These are phyloP conservation scores for Dryas alaskensis DNA, from an alignment of 306 rosid species.

Conservation along the genomic window DNA sequence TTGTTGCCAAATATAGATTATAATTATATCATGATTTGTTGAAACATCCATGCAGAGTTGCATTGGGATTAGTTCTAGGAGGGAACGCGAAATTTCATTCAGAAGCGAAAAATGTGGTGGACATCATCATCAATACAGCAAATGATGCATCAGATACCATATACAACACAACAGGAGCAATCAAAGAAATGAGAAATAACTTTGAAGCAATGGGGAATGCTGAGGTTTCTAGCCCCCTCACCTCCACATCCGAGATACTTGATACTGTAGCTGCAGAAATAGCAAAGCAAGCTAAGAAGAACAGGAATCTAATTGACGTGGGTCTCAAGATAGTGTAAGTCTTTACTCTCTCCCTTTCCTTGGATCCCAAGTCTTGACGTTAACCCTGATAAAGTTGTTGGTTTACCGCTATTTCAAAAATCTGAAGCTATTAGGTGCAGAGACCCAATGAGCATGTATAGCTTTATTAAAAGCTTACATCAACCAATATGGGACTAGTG, in stretches of 20 bases:
- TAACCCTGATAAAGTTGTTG: background rate
- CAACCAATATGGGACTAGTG: no score
- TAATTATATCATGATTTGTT: background rate
- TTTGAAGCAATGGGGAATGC: constrained; percentile 30
- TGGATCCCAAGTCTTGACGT: background rate
- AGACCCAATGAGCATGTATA: no score
- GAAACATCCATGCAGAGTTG: constrained; percentile 38
- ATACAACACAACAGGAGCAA: constrained; percentile 50
- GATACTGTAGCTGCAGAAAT: constrained; percentile 47
- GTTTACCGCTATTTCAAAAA: background rate
- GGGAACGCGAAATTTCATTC: constrained; percentile 52
- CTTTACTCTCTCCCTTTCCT: constrained; percentile 6
- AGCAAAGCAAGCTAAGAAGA: constrained; percentile 37
- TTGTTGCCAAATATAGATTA: background rate
- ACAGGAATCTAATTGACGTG: constrained; percentile 40
- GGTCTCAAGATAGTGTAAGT: constrained; percentile 50
- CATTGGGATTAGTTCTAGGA: constrained; percentile 54
- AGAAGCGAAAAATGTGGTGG: constrained; percentile 46
- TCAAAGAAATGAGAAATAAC: constrained; percentile 33
- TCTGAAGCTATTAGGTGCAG: no score
- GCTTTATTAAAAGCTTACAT: no score
- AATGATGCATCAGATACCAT: constrained; percentile 57
- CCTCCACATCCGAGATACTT: constrained; percentile 42
- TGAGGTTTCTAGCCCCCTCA: constrained; percentile 30
- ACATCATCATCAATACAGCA: constrained; percentile 54